Evolutionary conservation across 192 early-diverging fungal species (phyloP).

Genomic region (Linnemannia exigua): DNA sequence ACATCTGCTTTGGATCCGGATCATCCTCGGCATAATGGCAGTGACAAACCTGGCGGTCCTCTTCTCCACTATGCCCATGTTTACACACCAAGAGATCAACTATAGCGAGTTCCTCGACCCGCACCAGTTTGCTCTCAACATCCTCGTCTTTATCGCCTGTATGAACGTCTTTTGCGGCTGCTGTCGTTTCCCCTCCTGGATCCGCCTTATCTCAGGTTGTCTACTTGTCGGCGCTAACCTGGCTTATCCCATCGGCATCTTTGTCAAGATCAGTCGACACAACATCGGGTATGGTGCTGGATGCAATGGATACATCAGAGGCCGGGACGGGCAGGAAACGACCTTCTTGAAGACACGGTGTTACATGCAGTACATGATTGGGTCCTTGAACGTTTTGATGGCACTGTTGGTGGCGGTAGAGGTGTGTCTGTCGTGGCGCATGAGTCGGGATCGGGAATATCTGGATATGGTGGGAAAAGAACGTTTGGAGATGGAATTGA

Average conservation of each 20-base stretch:
- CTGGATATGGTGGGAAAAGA: neutral
- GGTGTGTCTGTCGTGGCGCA: neutral
- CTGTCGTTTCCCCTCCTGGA: neutral
- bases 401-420: neutral
- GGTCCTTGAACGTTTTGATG: neutral
- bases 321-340: too few relatives aligned
- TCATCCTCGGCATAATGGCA: neutral
- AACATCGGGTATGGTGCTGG: neutral
- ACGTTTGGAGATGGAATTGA: neutral
- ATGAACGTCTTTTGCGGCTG: neutral
- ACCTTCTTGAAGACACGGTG: neutral
- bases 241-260: neutral
- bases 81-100: neutral
- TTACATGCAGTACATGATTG: neutral
- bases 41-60: neutral
- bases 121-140: neutral
- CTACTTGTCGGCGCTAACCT: neutral
- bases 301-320: neutral
- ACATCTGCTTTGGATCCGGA: neutral
- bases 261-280: constrained; percentile 5
- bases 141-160: neutral
- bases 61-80: neutral
- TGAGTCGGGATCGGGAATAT: neutral
- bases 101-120: neutral
- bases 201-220: neutral